Evolutionary conservation across 306 rosid genomes (phyloP), one percentile per base, ranked within the genome.

Genomic region (Begonia peltatifolia): DNA sequence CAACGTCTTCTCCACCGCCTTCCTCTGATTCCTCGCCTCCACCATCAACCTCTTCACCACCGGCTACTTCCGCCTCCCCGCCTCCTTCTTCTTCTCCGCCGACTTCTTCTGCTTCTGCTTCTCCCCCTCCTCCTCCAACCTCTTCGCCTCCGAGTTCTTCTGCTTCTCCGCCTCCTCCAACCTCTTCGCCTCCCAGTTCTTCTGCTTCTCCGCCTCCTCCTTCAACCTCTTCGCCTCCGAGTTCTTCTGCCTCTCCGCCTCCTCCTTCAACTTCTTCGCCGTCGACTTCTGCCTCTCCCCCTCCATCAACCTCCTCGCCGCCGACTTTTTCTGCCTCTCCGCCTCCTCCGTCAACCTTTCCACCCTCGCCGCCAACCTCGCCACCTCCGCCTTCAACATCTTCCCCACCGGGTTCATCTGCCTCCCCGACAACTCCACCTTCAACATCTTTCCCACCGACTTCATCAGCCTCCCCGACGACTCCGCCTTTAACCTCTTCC

Each of bases 151-250:
- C 72, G 12, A 38, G 67, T 1, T 49, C 74, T 13, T 61, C 81
- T 10, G n/a, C 52, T 23, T 41, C 74, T 6, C 8, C 63, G 38
- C 48, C 69, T 18, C 12, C 66, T 2, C 57, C 69, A 6, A 56
- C 74, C 2, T 44, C 64, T 9, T 52, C 74, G 17, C 63, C 67
- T 18, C 12, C 59, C 2, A 55, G 12, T 15, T 67, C 76, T 11
- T 18, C 82, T 6, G 64, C 80, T 1, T 14, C 82, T 3, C 4
- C 66, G 7, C 66, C 87, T 0, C 70, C 83, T 0, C 2, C 75
- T 1, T 43, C 74, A 0, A 52, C 66, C 0, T 13, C 70, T 3
- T 41, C 80, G 0, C 65, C 80, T 0, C 10, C 69, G 0, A 58
- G 80, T 0, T 35, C 69, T 1, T 41, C 79, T 0, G 64, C 77